These are phyloP conservation scores for Myxozyma melibiosi DNA, from an alignment of 805 yeast genomes.

Conservation along the genomic window DNA sequence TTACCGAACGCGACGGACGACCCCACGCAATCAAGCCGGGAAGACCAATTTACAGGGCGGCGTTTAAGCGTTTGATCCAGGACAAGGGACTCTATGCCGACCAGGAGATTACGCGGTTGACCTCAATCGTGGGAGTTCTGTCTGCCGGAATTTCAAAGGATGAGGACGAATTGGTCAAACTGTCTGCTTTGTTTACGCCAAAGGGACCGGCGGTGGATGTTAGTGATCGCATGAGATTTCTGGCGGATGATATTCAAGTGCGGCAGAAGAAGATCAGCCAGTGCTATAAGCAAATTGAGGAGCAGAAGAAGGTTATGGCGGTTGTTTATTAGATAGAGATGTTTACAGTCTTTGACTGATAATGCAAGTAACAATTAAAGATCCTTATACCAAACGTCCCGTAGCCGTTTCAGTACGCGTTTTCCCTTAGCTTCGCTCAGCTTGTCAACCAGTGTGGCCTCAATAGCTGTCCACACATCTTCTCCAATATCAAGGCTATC, in stretches of 20 bases:
- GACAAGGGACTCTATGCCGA: slow-evolving; percentile 60
- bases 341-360: too few relatives aligned
- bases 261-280: slow-evolving; percentile 56
- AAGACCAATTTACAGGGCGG: slow-evolving; percentile 79
- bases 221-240: slow-evolving; percentile 62
- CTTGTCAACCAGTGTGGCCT: slow-evolving; percentile 3
- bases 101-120: slow-evolving; percentile 65
- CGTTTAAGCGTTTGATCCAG: slow-evolving; percentile 65
- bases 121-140: slow-evolving; percentile 59
- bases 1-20: slow-evolving; percentile 71
- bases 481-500: slow-evolving; percentile 3
- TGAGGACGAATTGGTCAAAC: slow-evolving; percentile 67
- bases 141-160: slow-evolving; percentile 60
- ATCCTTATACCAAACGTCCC: too few relatives aligned
- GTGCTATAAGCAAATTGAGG: slow-evolving; percentile 47
- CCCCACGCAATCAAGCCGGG: slow-evolving; percentile 70
- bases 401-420: slow-evolving; percentile 15
- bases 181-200: slow-evolving; percentile 16
- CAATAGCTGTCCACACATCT: slow-evolving; percentile 20
- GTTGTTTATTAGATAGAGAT: slow-evolving; percentile 14
- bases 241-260: slow-evolving; percentile 65
- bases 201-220: slow-evolving; percentile 53
- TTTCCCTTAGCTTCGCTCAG: slow-evolving; percentile 16
- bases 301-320: slow-evolving; percentile 33
- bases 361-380: too few relatives aligned